Evolutionary conservation across 2,329 filamentous ascomycete species (phyloP), one percentile per base, ranked within the genome.

Genomic region (Knoxdaviesia proteae): DNA sequence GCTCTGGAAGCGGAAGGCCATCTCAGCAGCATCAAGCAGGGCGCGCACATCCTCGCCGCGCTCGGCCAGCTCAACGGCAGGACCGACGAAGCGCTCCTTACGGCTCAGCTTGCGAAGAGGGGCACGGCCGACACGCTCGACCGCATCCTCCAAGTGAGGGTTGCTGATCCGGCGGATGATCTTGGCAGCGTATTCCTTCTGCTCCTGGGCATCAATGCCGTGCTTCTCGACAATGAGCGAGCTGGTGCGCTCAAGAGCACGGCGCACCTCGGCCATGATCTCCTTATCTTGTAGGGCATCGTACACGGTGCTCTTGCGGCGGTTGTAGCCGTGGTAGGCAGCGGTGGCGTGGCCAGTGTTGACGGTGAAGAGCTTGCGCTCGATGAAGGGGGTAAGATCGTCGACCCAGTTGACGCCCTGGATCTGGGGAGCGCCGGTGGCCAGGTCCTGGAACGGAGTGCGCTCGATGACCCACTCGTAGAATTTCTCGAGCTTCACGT

Each of bases 321-420:
- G 73, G 64, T 86, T 72, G 71, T 93, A 82, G 44, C 87, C 88
- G 61, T 90, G 87, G 72, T 96, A 96, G 46, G 90, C 88, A 20
- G 87, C 87, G 6, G 88, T 93, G 46, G 90, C 90, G 58, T 98
- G 90, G 44, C 86, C 82, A 29, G 90, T 98, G 74, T 98, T 98
- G 71, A 98, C 88, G 29, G 90, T 98, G 71, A 87, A 98, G 49
- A 98, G 78, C 74, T 98, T 98, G 61, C 90, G 87, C 76, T 98
- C 90, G 54, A 98, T 96, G 67, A 88, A 98, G 45, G 90, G 90
- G 56, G 78, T 72, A 32, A 98, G 75, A 63, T 96, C 71, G 49
- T 84, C 77, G 46, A 96, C 90, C 76, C 84, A 94, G 65, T 93
- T 82, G 58, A 96, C 79, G 46, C 87, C 88, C 50, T 90, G 62